phyloP scores from a whole-genome alignment of 2,329 filamentous ascomycete genomes.

The Colletotrichum zoysiae region DNA sequence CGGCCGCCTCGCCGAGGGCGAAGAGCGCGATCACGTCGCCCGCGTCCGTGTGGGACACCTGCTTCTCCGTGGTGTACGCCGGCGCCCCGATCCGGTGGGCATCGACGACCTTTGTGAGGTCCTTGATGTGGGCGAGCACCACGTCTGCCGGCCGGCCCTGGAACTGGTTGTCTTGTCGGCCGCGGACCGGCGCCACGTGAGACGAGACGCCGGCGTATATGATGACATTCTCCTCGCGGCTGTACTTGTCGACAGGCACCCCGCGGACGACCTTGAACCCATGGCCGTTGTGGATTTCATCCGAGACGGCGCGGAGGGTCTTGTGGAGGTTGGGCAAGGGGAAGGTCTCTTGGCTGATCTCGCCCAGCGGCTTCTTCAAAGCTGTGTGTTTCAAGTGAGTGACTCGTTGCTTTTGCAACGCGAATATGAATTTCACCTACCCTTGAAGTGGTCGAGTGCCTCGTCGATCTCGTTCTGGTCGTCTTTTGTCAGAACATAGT shows the following conservation, averaged over 20 bases:
- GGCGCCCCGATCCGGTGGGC: conserved; percentile 64
- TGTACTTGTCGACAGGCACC: conserved; percentile 64
- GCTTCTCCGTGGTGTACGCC: conserved; percentile 71
- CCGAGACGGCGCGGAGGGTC: conserved; percentile 63
- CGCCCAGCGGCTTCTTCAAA: conserved; percentile 6
- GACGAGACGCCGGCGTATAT: conserved; percentile 72
- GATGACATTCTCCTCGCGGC: conserved; percentile 68
- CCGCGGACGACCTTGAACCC: conserved; percentile 74
- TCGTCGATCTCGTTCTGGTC: conserved; percentile 63
- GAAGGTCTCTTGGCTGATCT: conserved; percentile 61
- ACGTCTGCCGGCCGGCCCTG: conserved; percentile 63
- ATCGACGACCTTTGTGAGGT: conserved; percentile 59
- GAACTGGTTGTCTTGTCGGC: conserved; percentile 63
- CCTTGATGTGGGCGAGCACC: conserved; percentile 72
- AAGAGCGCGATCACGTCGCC: conserved; percentile 72
- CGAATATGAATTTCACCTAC: not conserved
- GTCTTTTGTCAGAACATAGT: conserved; percentile 59
- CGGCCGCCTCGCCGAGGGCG: conserved; percentile 63
- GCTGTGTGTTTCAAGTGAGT: conserved; percentile 8
- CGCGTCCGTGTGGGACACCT: conserved; percentile 72
- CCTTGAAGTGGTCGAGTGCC: conserved; percentile 38
- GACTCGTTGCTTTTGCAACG: no score
- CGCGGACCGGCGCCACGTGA: conserved; percentile 67
- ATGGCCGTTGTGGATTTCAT: conserved; percentile 67
- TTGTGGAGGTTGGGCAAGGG: conserved; percentile 65